phyloP scores from a whole-genome alignment of 129 eudicot genomes.

The Tagetes patula region DNA sequence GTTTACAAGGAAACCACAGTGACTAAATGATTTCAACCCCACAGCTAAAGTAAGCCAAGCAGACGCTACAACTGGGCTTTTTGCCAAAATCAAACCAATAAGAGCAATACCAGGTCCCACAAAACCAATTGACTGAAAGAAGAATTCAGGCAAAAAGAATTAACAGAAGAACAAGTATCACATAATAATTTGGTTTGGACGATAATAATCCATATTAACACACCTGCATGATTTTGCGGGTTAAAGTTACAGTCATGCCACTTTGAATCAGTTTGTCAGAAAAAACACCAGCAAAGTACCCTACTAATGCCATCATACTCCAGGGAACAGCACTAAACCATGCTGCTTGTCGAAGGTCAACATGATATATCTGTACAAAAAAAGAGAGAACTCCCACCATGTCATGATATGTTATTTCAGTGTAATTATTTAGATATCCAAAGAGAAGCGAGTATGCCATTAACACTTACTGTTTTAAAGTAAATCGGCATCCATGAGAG shows the following conservation, averaged over 20 bases:
- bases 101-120: constrained; percentile 86
- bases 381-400: constrained; percentile 1
- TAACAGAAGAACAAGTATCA: background rate
- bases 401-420: background rate
- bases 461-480: constrained; percentile 68
- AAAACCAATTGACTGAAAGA: constrained; percentile 85
- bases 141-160: background rate
- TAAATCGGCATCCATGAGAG: constrained; percentile 99
- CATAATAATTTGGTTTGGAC: background rate
- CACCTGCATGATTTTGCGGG: constrained; percentile 96
- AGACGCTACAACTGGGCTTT: constrained; percentile 70
- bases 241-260: constrained; percentile 72
- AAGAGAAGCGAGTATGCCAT: background rate
- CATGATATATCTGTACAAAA: constrained; percentile 71
- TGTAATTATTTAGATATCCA: background rate
- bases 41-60: constrained; percentile 97
- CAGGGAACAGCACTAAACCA: constrained; percentile 99
- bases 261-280: constrained; percentile 74
- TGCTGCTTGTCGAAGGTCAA: constrained; percentile 97
- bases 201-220: background rate
- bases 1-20: constrained; percentile 95
- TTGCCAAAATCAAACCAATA: constrained; percentile 71
- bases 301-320: constrained; percentile 96
- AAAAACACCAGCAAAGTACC: constrained; percentile 87
- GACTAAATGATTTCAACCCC: constrained; percentile 90